Evolutionary conservation across 495 filamentous ascomycete genomes (phyloP).

Genomic region (Neurospora sp.): DNA sequence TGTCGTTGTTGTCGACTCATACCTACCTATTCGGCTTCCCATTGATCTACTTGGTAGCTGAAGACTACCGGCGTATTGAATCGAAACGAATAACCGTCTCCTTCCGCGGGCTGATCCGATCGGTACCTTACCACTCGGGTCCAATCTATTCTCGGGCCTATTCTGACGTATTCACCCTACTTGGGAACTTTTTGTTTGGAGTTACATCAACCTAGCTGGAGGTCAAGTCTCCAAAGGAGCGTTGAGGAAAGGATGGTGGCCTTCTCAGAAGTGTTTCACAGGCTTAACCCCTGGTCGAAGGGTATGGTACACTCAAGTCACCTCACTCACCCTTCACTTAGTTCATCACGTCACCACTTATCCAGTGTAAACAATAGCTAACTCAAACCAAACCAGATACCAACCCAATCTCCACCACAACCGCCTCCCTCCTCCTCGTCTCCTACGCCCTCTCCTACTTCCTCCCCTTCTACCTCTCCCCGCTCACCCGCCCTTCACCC

Average conservation of each 20-base stretch:
- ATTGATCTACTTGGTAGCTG: background rate
- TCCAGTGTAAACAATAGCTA: background rate
- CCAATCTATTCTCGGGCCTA: background rate
- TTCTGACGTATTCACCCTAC: background rate
- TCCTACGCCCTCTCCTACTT: conserved; percentile 80
- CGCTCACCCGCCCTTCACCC: conserved; percentile 68
- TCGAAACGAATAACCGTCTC: background rate
- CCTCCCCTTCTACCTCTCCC: conserved; percentile 77
- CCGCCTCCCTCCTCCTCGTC: conserved; percentile 36
- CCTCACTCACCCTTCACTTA: background rate
- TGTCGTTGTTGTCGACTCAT: background rate
- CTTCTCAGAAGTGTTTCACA: conserved; percentile 9
- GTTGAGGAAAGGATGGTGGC: conserved; percentile 12
- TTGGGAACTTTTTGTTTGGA: background rate
- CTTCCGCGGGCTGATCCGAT: background rate
- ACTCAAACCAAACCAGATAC: background rate
- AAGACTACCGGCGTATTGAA: background rate
- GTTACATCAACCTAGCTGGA: background rate
- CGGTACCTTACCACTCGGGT: background rate
- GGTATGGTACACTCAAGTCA: background rate
- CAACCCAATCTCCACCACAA: conserved; percentile 10
- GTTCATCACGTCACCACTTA: background rate
- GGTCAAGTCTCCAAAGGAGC: background rate
- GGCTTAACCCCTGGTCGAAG: conserved; percentile 22
- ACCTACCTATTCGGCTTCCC: background rate